Evolutionary conservation across 129 eudicot species (phyloP).

Genomic region (Calendula officinalis): DNA sequence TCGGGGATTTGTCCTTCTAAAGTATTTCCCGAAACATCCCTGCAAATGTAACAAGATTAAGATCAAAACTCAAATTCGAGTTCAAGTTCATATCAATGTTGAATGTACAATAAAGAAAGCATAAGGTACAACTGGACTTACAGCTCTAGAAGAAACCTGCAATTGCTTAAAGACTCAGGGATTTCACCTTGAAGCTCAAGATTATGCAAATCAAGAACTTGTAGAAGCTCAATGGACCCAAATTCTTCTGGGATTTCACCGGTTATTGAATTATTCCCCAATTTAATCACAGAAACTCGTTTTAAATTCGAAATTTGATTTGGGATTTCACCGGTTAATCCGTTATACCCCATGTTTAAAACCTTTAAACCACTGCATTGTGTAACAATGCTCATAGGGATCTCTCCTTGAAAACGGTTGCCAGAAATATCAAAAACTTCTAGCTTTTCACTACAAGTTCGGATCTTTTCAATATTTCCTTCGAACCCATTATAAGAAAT

Average conservation of each 20-base stretch:
- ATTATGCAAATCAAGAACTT: constrained; percentile 79
- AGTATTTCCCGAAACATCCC: constrained; percentile 76
- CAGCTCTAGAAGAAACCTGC: constrained; percentile 91
- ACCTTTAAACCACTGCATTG: constrained; percentile 63
- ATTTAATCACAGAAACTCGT: constrained; percentile 53
- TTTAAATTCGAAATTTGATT: constrained; percentile 42
- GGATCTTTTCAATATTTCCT: constrained; percentile 40
- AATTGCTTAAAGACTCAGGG: constrained; percentile 62
- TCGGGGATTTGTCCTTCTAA: constrained; percentile 72
- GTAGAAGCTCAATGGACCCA: constrained; percentile 78
- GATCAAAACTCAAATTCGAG: neutral
- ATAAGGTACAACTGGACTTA: constrained; percentile 45
- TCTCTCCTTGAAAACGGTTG: constrained; percentile 60
- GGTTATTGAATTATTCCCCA: constrained; percentile 66
- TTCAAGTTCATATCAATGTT: neutral
- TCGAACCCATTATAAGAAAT: constrained; percentile 68
- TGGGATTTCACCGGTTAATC: constrained; percentile 67
- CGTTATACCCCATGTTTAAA: constrained; percentile 64
- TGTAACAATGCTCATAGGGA: constrained; percentile 54
- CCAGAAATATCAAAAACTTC: constrained; percentile 72
- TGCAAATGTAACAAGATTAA: constrained; percentile 34
- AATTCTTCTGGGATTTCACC: constrained; percentile 63
- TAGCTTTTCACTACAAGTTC: constrained; percentile 53
- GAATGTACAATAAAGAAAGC: constrained; percentile 13
- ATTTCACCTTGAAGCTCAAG: constrained; percentile 65